A percentile compares a stretch with the other conserved stretches of the same genome.
phyloP scores from a whole-genome alignment of 179 eudicot genomes.

The Amaranthus tricolor region DNA sequence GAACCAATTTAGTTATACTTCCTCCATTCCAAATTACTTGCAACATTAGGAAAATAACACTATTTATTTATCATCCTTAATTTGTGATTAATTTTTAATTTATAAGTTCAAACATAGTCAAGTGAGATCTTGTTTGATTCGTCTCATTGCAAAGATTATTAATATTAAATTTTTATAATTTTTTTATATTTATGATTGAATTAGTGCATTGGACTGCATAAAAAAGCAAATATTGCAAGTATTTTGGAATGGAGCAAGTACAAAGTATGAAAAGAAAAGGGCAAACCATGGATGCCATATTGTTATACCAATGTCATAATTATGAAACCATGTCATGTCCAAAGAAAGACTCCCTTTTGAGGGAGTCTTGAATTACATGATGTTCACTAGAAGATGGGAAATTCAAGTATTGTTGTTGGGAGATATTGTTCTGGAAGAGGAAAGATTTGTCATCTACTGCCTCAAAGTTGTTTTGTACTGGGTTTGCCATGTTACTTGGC shows the following conservation, averaged over 20 bases:
- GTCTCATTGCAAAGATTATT: no score
- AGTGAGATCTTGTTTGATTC: no score
- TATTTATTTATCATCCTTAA: no score
- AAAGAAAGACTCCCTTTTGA: slow-evolving; percentile 57
- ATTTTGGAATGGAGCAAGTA: no score
- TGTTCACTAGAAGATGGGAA: slow-evolving; percentile 39
- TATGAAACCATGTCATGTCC: slow-evolving; percentile 71
- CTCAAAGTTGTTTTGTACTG: slow-evolving; percentile 25
- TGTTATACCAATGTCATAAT: slow-evolving; percentile 17
- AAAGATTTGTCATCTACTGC: slow-evolving; percentile 47
- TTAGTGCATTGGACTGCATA: no score
- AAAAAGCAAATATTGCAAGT: no score
- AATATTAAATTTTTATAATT: no score
- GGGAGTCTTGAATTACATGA: slow-evolving; percentile 57
- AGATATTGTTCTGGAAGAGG: slow-evolving; percentile 37
- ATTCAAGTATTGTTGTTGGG: slow-evolving; percentile 48
- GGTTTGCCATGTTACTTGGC: slow-evolving; percentile 22
- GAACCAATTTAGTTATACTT: neutral
- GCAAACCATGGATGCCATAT: slow-evolving; percentile 23
- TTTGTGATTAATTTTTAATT: no score
- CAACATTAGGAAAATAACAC: no score
- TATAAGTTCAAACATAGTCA: no score
- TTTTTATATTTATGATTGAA: no score
- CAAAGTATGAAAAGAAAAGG: neutral
- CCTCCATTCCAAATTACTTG: no score